These are phyloP conservation scores for Flaveria linearis DNA, from an alignment of 129 eudicot genomes.

Conservation along the genomic window DNA sequence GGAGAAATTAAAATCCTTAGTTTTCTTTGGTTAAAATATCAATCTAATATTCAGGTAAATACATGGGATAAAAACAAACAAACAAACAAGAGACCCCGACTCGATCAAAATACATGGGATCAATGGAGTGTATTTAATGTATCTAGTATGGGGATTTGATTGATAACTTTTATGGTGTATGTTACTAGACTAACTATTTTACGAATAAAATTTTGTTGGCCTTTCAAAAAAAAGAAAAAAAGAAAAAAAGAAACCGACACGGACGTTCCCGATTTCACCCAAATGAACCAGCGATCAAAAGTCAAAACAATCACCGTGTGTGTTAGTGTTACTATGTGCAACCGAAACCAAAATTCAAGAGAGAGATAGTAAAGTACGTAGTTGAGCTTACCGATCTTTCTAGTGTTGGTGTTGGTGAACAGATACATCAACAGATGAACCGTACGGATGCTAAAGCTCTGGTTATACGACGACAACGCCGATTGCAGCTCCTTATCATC, in stretches of 20 bases:
- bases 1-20: too few relatives aligned
- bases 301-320: background rate
- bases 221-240: too few relatives aligned
- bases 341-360: background rate
- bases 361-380: constrained; percentile 4
- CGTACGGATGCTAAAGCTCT: constrained; percentile 79
- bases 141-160: too few relatives aligned
- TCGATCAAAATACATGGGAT: too few relatives aligned
- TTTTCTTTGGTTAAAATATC: too few relatives aligned
- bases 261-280: background rate
- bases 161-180: too few relatives aligned
- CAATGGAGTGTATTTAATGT: too few relatives aligned
- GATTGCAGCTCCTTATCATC: constrained; percentile 86
- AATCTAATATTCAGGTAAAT: too few relatives aligned
- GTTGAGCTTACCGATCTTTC: constrained; percentile 55
- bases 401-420: constrained; percentile 69
- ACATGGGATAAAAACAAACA: too few relatives aligned
- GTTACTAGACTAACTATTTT: too few relatives aligned
- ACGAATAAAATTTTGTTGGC: too few relatives aligned
- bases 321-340: background rate
- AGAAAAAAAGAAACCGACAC: background rate
- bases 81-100: too few relatives aligned
- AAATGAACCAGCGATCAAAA: background rate
- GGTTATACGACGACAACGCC: constrained; percentile 65
- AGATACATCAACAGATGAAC: constrained; percentile 85